Evolutionary conservation across 768 basidiomycete genomes (phyloP), one percentile per base, ranked within the genome.

Genomic region (Hygrophorus pudorinus): DNA sequence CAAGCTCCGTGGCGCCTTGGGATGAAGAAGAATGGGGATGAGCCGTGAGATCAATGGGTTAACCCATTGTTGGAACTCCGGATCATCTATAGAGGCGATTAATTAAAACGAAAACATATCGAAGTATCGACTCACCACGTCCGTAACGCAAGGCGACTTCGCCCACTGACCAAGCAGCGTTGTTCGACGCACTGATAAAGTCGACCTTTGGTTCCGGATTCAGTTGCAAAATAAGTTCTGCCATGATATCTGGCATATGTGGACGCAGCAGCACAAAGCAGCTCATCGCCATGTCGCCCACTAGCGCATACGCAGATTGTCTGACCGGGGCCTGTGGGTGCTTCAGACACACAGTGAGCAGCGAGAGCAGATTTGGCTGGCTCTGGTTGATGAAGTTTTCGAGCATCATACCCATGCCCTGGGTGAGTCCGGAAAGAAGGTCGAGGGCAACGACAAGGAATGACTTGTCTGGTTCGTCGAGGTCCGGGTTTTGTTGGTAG

Each of bases 111-210:
- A 45, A 37, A 17, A 12, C 17, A 29, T 13, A n/a, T 16, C 14
- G 14, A 35, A 16, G 3, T 53, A 42, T 42, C 43, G 11, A 59
- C 74, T 45, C 57, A 85, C 87, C 83, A 51, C 78, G 71, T 42
- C 90, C 87, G 58, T 88, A 92, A 38, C 91, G 87, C 49, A 99
- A 65, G 6, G 96, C 90, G 27, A 99, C 90, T 63, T 99, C 96
- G 35, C 96, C 96, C 21, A 96, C 92, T n/a, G 91, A 92, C 96
- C 96, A 99, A 1, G 94, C 94, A 8, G 96, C 96, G 58, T 99
- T 99, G 64, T 99, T 99, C 61, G 90, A 93, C 4, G 94, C 96
- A 52, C 90, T 93, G 50, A 98, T 80, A 56, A 92, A 91, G 61
- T 97, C 93, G 27, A 85, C 73, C 55, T 89, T 87, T 1, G 94